Evolutionary conservation across 2,329 filamentous ascomycete species (phyloP), one percentile per base, ranked within the genome.

Genomic region (Apiospora koreana): DNA sequence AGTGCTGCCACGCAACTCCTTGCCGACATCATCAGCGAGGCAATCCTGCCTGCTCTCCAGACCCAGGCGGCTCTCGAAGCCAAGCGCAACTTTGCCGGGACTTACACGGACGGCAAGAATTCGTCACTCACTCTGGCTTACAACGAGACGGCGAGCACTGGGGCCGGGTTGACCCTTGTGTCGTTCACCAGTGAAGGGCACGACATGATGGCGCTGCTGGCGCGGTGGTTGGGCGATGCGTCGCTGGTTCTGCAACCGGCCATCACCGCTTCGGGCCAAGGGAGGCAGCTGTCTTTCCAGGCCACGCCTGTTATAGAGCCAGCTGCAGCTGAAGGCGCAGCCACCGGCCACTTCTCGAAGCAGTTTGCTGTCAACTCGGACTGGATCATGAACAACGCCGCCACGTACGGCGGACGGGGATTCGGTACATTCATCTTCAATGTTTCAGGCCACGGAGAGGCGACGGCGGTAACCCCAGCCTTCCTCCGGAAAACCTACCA

Each of bases 1-100:
- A 67, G 48, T 69, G 70, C n/a, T 50, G 72, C 25, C 68, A 70
- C 28, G 18, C 50, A 35, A 31, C 71, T 71, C 16, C 73, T 80
- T 43, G 76, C 77, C 0, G 80, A 81, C 68, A 65, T 77, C 14
- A 71, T 81, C 69, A 73, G 72, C 21, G 72, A 75, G 23, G 70
- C 73, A 0, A 23, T 81, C 1, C 43, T 79, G 1, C 75, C 76
- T 2, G 73, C 73, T 8, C 70, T 81, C 5, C 75, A 78, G 23
- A 71, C 72, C 12, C 76, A 77, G 68, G 77, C 78, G 1, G 72
- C 71, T 16, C 65, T 45, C 6, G 77, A 79, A 70, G 77, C 77
- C 28, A 69, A 64, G 50, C 25, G 42, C 42, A 75, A 75, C 43
- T 77, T 76, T 66, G 75, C 68, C 10, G 77, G 78, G n/a, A 73